A percentile compares a stretch with the other conserved stretches of the same genome.
phyloP scores from a whole-genome alignment of 2,329 filamentous ascomycete genomes.

The Trichoderma simmonsii region DNA sequence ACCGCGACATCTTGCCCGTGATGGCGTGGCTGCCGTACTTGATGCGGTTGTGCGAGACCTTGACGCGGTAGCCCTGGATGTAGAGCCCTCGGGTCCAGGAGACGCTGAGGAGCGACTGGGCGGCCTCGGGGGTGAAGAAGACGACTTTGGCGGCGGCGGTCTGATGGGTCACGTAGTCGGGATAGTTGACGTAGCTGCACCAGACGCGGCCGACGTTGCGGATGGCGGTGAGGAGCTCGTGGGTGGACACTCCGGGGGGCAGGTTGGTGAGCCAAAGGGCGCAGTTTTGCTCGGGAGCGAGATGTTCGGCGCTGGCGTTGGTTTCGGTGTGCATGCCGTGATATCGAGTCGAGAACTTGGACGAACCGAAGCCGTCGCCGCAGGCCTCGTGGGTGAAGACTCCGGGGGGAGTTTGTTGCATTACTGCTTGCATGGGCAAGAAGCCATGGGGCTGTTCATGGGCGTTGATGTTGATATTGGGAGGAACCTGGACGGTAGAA shows the following conservation, averaged over 20 bases:
- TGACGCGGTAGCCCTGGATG: conserved; percentile 37
- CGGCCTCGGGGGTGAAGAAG: conserved; percentile 44
- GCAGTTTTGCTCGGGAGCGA: conserved; percentile 41
- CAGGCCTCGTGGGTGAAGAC: not conserved
- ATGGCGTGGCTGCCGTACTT: conserved; percentile 32
- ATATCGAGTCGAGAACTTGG: conserved; percentile 35
- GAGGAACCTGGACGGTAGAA: not conserved
- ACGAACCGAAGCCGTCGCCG: not conserved
- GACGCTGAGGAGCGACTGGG: conserved; percentile 31
- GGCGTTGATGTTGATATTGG: not conserved
- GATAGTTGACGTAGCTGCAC: conserved; percentile 50
- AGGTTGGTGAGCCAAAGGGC: conserved; percentile 53
- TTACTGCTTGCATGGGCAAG: conserved; percentile 26
- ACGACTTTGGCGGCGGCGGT: conserved; percentile 48
- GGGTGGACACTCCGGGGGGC: conserved; percentile 40
- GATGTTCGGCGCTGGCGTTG: conserved; percentile 35
- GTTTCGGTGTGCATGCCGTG: conserved; percentile 35
- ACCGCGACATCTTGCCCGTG: conserved; percentile 39
- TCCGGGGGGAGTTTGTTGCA: conserved; percentile 17
- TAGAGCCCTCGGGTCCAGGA: conserved; percentile 32
- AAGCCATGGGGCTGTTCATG: conserved; percentile 16
- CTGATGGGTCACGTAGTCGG: conserved; percentile 36
- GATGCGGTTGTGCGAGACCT: conserved; percentile 49
- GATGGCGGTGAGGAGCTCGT: conserved; percentile 44
- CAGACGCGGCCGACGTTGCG: conserved; percentile 49